phyloP scores from a whole-genome alignment of 225 moss, liverwort and hornwort species.

The Marchantia polymorpha region DNA sequence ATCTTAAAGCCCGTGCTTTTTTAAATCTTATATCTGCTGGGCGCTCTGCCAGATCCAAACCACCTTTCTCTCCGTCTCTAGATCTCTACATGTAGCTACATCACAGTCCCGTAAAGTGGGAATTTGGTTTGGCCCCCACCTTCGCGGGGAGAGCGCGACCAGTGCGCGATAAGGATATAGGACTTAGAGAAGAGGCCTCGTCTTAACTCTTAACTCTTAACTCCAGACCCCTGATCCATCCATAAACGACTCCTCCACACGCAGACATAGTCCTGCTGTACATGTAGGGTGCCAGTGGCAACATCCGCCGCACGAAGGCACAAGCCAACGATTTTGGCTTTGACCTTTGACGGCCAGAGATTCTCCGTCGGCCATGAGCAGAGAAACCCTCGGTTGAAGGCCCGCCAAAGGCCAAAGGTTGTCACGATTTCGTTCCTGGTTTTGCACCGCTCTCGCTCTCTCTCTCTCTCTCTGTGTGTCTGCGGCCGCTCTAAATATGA shows the following conservation, averaged over 20 bases:
- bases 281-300: too few relatives aligned
- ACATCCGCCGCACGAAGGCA: background rate
- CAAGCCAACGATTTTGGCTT: background rate
- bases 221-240: too few relatives aligned
- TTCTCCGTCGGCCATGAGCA: background rate
- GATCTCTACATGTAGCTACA: background rate
- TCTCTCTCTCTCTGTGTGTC: too few relatives aligned
- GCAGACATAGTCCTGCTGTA: too few relatives aligned
- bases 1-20: constrained; percentile 8
- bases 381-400: too few relatives aligned
- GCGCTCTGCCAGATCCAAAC: constrained; percentile 10
- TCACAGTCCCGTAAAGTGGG: background rate
- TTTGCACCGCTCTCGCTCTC: too few relatives aligned
- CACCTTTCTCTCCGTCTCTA: constrained; percentile 11
- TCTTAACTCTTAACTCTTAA: background rate
- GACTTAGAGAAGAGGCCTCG: background rate
- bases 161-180: too few relatives aligned
- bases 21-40: constrained; percentile 5
- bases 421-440: too few relatives aligned
- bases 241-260: too few relatives aligned
- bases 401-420: too few relatives aligned
- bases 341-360: background rate
- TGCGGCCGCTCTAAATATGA: too few relatives aligned
- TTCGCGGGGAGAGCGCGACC: background rate
- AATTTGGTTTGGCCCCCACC: background rate